Evolutionary conservation across 1,139 yeast species (phyloP).

Genomic region (Lodderomyces pseudojiufengensis): DNA sequence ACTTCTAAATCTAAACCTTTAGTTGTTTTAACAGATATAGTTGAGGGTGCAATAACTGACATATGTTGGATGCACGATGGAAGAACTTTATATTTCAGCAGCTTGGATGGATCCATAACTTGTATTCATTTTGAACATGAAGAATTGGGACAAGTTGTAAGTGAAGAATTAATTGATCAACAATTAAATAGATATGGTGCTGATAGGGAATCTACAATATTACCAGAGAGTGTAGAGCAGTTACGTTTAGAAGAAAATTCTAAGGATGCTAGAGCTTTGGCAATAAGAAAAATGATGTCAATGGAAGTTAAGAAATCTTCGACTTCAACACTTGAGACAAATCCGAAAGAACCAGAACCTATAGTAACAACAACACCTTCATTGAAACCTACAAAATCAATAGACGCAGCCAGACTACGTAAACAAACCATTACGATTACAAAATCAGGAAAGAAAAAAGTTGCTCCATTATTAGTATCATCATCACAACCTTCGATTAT

Average conservation of each 20-base stretch:
- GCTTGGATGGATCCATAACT: constrained; percentile 81
- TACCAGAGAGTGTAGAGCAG: constrained; percentile 86
- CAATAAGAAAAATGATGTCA: constrained; percentile 11
- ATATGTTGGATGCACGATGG: constrained; percentile 82
- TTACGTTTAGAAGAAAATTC: constrained; percentile 60
- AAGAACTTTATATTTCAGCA: constrained; percentile 61
- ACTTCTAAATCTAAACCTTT: constrained; percentile 60
- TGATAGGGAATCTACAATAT: constrained; percentile 74
- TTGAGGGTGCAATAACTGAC: constrained; percentile 65
- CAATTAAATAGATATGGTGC: constrained; percentile 84
- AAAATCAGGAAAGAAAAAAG: constrained; percentile 81
- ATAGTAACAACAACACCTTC: constrained; percentile 7
- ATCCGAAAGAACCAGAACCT: constrained; percentile 4
- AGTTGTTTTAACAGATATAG: constrained; percentile 60
- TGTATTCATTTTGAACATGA: constrained; percentile 61
- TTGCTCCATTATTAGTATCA: constrained; percentile 78
- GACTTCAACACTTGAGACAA: constrained; percentile 3
- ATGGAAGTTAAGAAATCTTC: constrained; percentile 3
- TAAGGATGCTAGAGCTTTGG: constrained; percentile 9
- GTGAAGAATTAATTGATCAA: constrained; percentile 60
- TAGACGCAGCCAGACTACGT: constrained; percentile 12
- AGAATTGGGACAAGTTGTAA: constrained; percentile 74
- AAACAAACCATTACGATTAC: constrained; percentile 46
- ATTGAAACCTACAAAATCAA: constrained; percentile 1
- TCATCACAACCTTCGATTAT: constrained; percentile 25